Percentiles rank a stretch among this genome's conserved stretches.
Conservation (phyloP, 208 protist species). For the Leishmania lainsoni region DNA sequence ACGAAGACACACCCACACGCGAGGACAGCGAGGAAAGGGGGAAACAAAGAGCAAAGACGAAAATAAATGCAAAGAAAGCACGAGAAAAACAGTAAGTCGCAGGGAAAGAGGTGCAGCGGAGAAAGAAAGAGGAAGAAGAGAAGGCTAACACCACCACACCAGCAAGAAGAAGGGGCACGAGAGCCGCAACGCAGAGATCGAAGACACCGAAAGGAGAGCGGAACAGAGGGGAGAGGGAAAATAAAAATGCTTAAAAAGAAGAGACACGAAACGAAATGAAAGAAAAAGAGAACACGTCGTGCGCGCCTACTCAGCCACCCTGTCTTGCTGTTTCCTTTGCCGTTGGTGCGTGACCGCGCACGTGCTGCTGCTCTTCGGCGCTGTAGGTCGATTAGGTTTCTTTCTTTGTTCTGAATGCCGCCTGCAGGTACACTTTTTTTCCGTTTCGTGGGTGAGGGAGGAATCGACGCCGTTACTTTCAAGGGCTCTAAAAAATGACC, state of each 20-base stretch:
- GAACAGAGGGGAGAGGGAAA: not conserved
- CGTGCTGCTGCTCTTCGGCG: not conserved
- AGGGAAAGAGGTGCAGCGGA: not conserved
- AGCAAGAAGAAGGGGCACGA: no score
- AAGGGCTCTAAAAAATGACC: not conserved
- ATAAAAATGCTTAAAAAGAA: not conserved
- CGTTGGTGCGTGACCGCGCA: not conserved
- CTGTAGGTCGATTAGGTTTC: not conserved
- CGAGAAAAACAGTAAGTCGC: not conserved
- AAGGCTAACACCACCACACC: not conserved
- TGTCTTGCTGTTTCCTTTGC: no score
- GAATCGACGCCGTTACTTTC: not conserved
- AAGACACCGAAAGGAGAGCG: not conserved
- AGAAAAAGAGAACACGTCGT: conserved; percentile 11
- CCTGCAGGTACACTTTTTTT: not conserved
- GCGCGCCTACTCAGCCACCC: not conserved
- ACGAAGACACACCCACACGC: not conserved
- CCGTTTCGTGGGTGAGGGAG: not conserved
- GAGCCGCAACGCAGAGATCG: no score
- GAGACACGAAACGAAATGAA: conserved; percentile 1
- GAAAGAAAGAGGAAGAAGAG: not conserved
- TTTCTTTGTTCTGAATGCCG: not conserved
- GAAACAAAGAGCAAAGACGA: not conserved
- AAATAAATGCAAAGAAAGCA: not conserved
- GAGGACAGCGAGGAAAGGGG: not conserved